These are phyloP conservation scores for Syzygium jambos DNA, from an alignment of 345 rosid species.

Conservation along the genomic window DNA sequence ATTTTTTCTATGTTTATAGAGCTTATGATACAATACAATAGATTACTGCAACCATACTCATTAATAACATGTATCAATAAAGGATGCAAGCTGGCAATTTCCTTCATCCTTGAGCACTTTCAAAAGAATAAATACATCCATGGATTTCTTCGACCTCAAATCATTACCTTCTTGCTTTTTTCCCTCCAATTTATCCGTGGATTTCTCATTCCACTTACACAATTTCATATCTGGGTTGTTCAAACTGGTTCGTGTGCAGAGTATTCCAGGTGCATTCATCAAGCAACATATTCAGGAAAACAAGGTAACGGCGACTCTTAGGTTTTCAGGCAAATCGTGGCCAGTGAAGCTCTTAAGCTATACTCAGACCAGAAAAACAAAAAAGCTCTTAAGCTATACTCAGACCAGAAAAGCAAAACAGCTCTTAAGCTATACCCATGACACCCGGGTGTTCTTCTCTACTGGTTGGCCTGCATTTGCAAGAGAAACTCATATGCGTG, in stretches of 20 bases:
- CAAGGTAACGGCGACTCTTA: not conserved
- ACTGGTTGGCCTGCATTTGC: not conserved
- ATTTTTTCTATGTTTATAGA: not conserved
- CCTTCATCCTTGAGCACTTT: not conserved
- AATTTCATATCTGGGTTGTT: not conserved
- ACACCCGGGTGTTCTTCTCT: not conserved
- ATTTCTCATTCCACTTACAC: not conserved
- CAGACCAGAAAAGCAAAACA: too few relatives aligned
- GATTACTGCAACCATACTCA: not conserved
- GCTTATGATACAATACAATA: not conserved
- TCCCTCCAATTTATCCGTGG: not conserved
- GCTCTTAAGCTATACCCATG: not conserved
- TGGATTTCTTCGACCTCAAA: not conserved
- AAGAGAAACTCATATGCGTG: not conserved
- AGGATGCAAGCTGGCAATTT: not conserved
- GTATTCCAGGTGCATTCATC: not conserved
- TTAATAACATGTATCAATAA: not conserved
- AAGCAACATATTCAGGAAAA: not conserved
- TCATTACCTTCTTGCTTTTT: not conserved
- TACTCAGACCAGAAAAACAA: not conserved
- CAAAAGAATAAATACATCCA: not conserved
- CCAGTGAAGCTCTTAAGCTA: not conserved
- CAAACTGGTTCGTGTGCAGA: not conserved
- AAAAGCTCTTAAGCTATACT: too few relatives aligned
- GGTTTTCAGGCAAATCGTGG: not conserved